A percentile compares a stretch with the other conserved stretches of the same genome.
Conservation (phyloP, 2,329 filamentous ascomycete genomes). For the Fusarium ramigenum region DNA sequence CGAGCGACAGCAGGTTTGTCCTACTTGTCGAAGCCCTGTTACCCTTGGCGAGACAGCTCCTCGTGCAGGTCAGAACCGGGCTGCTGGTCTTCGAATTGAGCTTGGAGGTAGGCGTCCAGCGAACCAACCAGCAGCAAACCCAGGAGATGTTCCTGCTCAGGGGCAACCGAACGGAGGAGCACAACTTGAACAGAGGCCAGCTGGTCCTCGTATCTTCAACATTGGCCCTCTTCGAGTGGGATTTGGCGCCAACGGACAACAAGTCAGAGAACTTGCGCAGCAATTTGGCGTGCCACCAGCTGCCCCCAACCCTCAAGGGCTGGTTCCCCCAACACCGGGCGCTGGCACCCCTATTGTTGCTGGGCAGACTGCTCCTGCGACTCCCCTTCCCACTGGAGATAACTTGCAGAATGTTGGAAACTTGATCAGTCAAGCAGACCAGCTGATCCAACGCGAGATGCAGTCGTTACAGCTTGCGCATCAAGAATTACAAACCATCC, state of each 20-base stretch:
- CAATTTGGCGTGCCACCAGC: conserved; percentile 62
- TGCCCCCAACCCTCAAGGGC: conserved; percentile 39
- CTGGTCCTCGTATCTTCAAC: conserved; percentile 71
- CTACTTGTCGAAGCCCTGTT: conserved; percentile 89
- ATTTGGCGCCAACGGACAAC: conserved; percentile 75
- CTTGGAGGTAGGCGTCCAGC: conserved; percentile 39
- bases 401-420: conserved; percentile 60
- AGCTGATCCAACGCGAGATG: conserved; percentile 74
- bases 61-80: conserved; percentile 42
- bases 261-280: conserved; percentile 74
- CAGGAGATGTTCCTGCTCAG: conserved; percentile 27
- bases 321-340: conserved; percentile 27
- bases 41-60: conserved; percentile 42
- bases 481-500: conserved; percentile 74
- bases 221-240: conserved; percentile 79
- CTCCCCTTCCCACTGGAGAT: conserved; percentile 41
- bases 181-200: conserved; percentile 35
- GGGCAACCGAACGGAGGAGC: conserved; percentile 40
- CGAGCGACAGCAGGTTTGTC: conserved; percentile 95
- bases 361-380: conserved; percentile 27
- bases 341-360: conserved; percentile 25
- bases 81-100: conserved; percentile 46
- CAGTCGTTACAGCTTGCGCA: conserved; percentile 69
- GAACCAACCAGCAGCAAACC: conserved; percentile 38
- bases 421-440: conserved; percentile 73